phyloP scores from a whole-genome alignment of 139 green algal genomes.

The Edaphochlamys debaryana region DNA sequence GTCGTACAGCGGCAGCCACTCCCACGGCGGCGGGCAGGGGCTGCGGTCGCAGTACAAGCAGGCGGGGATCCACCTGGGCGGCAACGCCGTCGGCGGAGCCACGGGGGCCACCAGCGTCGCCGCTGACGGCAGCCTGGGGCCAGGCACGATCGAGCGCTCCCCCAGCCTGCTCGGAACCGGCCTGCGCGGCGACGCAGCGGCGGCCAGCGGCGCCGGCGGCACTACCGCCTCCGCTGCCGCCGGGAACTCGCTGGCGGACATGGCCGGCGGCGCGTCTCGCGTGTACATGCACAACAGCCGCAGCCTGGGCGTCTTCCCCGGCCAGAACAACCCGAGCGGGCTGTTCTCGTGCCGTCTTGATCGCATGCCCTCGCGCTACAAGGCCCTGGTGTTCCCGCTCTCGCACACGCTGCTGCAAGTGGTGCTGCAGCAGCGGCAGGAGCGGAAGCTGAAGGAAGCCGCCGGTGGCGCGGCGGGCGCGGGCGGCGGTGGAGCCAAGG shows the following conservation, averaged over 20 bases:
- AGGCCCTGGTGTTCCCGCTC: conserved; percentile 33
- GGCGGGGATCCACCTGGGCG: conserved; percentile 10
- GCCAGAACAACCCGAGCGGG: conserved; percentile 20
- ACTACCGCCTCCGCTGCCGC: not conserved
- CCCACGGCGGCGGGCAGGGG: not conserved
- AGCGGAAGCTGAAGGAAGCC: conserved; percentile 1
- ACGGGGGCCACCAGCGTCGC: too few species aligned
- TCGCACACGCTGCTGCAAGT: conserved; percentile 42
- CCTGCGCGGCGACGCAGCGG: not conserved
- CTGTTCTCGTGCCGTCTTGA: conserved; percentile 33
- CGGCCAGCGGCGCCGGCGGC: not conserved
- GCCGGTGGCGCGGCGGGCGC: not conserved
- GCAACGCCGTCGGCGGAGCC: not conserved
- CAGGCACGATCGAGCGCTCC: conserved; percentile 17
- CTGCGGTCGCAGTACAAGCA: not conserved
- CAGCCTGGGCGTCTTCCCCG: conserved; percentile 19
- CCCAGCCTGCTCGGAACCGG: conserved; percentile 23
- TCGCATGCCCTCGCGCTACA: conserved; percentile 29
- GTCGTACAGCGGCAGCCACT: conserved; percentile 19
- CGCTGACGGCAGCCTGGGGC: not conserved
- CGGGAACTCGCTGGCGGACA: not conserved
- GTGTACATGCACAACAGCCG: conserved; percentile 19
- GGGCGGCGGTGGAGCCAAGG: not conserved
- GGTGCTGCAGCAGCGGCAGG: conserved; percentile 21
- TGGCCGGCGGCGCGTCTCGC: not conserved